Evolutionary conservation across 345 rosid genomes (phyloP).

Genomic region (Crucihimalaya himalaica): DNA sequence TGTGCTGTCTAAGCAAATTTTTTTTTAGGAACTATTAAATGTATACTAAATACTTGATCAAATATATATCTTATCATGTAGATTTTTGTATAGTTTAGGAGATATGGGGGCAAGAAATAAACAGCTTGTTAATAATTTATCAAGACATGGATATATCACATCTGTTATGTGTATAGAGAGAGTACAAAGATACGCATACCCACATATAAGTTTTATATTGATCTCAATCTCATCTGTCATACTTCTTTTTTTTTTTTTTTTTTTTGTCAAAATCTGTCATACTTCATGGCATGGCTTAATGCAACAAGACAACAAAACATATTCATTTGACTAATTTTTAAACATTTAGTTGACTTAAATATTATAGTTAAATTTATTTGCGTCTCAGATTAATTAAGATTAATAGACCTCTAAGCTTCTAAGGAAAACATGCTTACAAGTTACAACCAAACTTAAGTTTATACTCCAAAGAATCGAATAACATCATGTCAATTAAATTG

Average conservation of each 20-base stretch:
- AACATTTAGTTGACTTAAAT: slow-evolving; percentile 29
- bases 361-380: slow-evolving; percentile 18
- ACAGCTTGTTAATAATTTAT: slow-evolving; percentile 26
- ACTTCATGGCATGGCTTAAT: slow-evolving; percentile 36
- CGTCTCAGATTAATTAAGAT: slow-evolving; percentile 15
- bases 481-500: neutral
- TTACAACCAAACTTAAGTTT: slow-evolving; percentile 10
- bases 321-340: slow-evolving; percentile 10
- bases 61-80: neutral
- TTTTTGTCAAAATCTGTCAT: too few species aligned
- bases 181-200: slow-evolving; percentile 8
- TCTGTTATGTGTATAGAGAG: neutral
- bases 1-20: slow-evolving; percentile 7
- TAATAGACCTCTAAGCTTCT: slow-evolving; percentile 16
- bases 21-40: neutral
- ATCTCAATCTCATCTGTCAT: slow-evolving; percentile 23
- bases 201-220: neutral
- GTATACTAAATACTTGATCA: neutral
- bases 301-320: slow-evolving; percentile 27
- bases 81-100: neutral
- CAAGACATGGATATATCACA: slow-evolving; percentile 1
- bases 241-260: too few species aligned
- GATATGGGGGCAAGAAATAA: neutral
- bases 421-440: slow-evolving; percentile 38
- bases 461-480: slow-evolving; percentile 7